A percentile compares a stretch with the other conserved stretches of the same genome.
Conservation (phyloP, 768 basidiomycete species). For the Leucocoprinus sp. region DNA sequence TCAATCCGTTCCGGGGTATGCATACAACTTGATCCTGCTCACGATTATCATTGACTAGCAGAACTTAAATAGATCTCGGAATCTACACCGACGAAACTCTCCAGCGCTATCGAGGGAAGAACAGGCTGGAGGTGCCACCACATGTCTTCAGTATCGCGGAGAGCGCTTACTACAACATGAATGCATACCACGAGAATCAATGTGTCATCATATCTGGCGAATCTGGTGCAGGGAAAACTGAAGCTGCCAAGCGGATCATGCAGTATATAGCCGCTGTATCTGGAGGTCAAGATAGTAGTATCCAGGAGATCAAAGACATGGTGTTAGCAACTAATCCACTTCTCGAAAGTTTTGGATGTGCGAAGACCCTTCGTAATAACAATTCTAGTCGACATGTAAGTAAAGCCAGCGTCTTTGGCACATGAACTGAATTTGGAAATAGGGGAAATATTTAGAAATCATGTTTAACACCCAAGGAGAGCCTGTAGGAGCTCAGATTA, state of each 20-base stretch:
- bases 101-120: slow-evolving; percentile 87
- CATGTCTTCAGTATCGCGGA: slow-evolving; percentile 98
- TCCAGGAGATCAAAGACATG: slow-evolving; percentile 99
- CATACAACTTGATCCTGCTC: background rate
- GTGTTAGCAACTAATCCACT: slow-evolving; percentile 97
- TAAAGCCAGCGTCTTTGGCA: slow-evolving; percentile 6
- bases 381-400: slow-evolving; percentile 97
- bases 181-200: slow-evolving; percentile 98
- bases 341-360: slow-evolving; percentile 97
- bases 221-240: slow-evolving; percentile 98
- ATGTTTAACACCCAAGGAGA: slow-evolving; percentile 95
- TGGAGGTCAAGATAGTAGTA: slow-evolving; percentile 79
- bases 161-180: slow-evolving; percentile 98
- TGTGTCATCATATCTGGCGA: slow-evolving; percentile 99
- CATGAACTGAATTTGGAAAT: slow-evolving; percentile 15
- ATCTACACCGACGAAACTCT: slow-evolving; percentile 93
- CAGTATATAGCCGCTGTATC: slow-evolving; percentile 98
- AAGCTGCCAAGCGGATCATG: slow-evolving; percentile 99
- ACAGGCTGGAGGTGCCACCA: slow-evolving; percentile 94
- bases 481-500: slow-evolving; percentile 96
- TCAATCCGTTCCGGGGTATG: slow-evolving; percentile 92
- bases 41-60: slow-evolving; percentile 1
- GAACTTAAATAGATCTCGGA: slow-evolving; percentile 64
- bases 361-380: slow-evolving; percentile 97
- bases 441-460: slow-evolving; percentile 99